These are phyloP conservation scores for Trebouxia sp. DNA, from an alignment of 139 green algal species.

Conservation along the genomic window DNA sequence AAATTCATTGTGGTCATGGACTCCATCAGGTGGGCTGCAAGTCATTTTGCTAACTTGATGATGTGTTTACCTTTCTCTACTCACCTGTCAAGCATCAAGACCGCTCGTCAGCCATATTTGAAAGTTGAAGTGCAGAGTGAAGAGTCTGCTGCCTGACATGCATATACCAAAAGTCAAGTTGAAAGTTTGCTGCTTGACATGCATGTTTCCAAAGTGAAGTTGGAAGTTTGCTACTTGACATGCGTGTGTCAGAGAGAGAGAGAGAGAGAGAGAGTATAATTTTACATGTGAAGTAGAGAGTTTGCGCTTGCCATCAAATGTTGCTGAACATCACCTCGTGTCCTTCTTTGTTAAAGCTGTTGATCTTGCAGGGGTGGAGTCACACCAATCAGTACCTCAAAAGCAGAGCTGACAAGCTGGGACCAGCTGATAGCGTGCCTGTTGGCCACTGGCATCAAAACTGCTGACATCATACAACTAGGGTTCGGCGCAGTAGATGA, in stretches of 20 bases:
- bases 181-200: too few relatives aligned
- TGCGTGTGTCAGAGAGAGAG: too few relatives aligned
- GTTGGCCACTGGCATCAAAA: background rate
- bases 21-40: background rate
- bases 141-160: too few relatives aligned
- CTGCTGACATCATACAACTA: background rate
- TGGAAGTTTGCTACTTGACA: too few relatives aligned
- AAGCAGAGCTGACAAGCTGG: background rate
- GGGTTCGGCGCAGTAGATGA: background rate
- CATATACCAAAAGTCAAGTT: too few relatives aligned
- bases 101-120: too few relatives aligned
- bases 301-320: background rate
- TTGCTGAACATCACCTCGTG: background rate
- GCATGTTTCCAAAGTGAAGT: too few relatives aligned
- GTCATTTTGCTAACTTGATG: background rate
- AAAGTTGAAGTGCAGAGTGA: too few relatives aligned
- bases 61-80: background rate
- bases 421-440: background rate
- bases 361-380: background rate
- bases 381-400: background rate
- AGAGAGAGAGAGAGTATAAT: too few relatives aligned
- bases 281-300: too few relatives aligned
- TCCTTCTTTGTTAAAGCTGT: background rate
- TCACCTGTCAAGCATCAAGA: too few relatives aligned
- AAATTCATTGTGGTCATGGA: background rate